Evolutionary conservation across 177 flowering plant species (phyloP).

Genomic region (Vitis hybrid): DNA sequence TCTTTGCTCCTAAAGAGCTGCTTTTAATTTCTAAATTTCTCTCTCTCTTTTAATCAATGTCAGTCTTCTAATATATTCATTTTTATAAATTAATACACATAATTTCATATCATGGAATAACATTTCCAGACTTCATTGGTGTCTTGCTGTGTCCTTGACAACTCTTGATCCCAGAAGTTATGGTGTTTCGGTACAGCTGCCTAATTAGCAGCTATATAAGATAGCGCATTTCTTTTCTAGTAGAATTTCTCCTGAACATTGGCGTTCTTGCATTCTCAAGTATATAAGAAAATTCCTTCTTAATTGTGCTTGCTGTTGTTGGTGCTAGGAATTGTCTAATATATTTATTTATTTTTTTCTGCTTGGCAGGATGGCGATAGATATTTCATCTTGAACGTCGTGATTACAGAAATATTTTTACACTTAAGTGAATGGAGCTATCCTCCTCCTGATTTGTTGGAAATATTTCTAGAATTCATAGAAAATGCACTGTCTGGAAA

Average conservation of each 20-base stretch:
- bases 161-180: no score
- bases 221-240: background rate
- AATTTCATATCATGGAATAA: no score
- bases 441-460: conserved; percentile 40
- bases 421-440: conserved; percentile 40
- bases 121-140: no score
- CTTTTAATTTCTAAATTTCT: no score
- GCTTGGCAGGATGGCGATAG: conserved; percentile 61
- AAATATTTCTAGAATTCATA: conserved; percentile 55
- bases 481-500: conserved; percentile 50
- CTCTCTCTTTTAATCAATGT: background rate
- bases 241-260: background rate
- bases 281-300: background rate
- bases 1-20: background rate
- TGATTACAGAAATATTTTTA: conserved; percentile 63
- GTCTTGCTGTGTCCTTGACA: no score
- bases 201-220: background rate
- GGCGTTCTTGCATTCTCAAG: background rate
- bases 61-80: background rate
- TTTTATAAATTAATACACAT: no score
- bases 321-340: conserved; percentile 1
- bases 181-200: no score
- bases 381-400: conserved; percentile 54
- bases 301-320: background rate
- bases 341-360: conserved; percentile 8